Evolutionary conservation across 176 grass and related monocot species (phyloP).

Genomic region (Hyparrhenia diplandra): DNA sequence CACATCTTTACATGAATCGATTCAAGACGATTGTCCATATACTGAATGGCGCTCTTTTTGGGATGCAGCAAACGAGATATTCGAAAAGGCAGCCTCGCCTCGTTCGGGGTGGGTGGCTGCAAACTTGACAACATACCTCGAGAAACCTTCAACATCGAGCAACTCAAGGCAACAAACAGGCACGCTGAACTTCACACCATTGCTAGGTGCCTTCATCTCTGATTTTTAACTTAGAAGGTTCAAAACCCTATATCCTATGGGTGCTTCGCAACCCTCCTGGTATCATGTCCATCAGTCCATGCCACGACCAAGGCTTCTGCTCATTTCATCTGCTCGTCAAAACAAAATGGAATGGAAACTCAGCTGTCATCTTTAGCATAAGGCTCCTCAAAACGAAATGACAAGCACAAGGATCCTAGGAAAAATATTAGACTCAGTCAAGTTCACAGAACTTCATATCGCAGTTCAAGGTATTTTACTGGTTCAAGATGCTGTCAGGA

Average conservation of each 20-base stretch:
- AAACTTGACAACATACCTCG: constrained; percentile 44
- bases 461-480: neutral
- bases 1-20: neutral
- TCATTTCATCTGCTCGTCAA: constrained; percentile 11
- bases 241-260: constrained; percentile 33
- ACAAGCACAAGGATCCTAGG: neutral
- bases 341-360: constrained; percentile 10
- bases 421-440: neutral
- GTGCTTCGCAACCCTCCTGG: constrained; percentile 33
- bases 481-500: neutral
- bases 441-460: constrained; percentile 1
- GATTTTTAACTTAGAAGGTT: constrained; percentile 51
- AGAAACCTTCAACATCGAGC: constrained; percentile 33
- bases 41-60: neutral
- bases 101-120: constrained; percentile 40
- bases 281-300: constrained; percentile 23
- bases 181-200: constrained; percentile 36
- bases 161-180: constrained; percentile 33
- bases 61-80: constrained; percentile 36
- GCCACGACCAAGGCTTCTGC: neutral
- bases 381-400: neutral
- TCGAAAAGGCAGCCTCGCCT: constrained; percentile 40
- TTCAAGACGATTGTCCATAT: neutral
- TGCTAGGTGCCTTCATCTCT: constrained; percentile 46
- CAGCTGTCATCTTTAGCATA: neutral